These are phyloP conservation scores for Plasmodium yoelii DNA, from an alignment of 169 alveolate species.

Conservation along the genomic window DNA sequence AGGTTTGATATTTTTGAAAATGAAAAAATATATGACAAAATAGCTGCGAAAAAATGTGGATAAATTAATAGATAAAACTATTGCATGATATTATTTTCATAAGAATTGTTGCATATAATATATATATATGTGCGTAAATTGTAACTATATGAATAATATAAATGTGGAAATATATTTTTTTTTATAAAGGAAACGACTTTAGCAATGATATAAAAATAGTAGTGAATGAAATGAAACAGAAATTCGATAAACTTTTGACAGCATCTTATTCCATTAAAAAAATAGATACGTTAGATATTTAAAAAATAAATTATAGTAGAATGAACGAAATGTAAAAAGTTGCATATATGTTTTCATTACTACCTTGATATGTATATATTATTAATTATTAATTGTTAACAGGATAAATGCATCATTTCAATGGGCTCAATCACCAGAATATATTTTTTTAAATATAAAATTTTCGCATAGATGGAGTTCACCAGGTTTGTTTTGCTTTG, in stretches of 20 bases:
- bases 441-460: slow-evolving; percentile 91
- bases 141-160: neutral
- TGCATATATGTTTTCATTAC: neutral
- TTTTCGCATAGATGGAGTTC: slow-evolving; percentile 96
- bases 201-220: slow-evolving; percentile 49
- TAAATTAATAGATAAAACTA: neutral
- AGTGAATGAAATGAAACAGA: slow-evolving; percentile 38
- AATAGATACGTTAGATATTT: slow-evolving; percentile 52
- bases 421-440: slow-evolving; percentile 96
- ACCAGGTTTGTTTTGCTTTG: slow-evolving; percentile 88
- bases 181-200: slow-evolving; percentile 46
- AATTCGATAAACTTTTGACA: slow-evolving; percentile 52
- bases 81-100: neutral
- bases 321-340: neutral
- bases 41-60: neutral
- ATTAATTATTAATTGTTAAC: slow-evolving; percentile 5
- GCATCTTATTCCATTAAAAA: slow-evolving; percentile 64
- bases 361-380: neutral
- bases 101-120: neutral
- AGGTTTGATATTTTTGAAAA: slow-evolving; percentile 8
- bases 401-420: slow-evolving; percentile 95
- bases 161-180: neutral
- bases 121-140: neutral
- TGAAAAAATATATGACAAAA: neutral
- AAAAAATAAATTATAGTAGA: neutral